A percentile compares a stretch with the other conserved stretches of the same genome.
These are phyloP conservation scores for Saussurea involucrata DNA, from an alignment of 129 eudicot genomes.

Conservation along the genomic window DNA sequence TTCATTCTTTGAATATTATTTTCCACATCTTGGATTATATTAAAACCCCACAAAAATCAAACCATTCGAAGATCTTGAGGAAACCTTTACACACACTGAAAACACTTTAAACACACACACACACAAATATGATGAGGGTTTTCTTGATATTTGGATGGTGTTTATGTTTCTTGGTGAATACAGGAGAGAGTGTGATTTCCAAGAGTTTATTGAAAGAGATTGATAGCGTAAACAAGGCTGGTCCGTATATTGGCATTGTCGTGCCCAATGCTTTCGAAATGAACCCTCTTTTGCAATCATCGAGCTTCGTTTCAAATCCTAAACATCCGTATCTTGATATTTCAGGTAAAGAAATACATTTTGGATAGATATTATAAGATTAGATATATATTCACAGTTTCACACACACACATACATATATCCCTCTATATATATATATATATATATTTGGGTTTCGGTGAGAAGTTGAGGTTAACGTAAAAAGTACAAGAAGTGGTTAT, in stretches of 20 bases:
- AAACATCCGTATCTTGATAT: slow-evolving; percentile 37
- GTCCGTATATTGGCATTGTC: slow-evolving; percentile 50
- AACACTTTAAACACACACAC: not conserved
- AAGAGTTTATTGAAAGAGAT: slow-evolving; percentile 25
- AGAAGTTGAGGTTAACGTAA: too few relatives aligned
- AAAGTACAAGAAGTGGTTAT: too few relatives aligned
- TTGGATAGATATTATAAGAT: not conserved
- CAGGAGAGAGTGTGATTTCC: slow-evolving; percentile 24
- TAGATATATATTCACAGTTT: not conserved
- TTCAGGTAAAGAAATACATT: slow-evolving; percentile 35
- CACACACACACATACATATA: not conserved
- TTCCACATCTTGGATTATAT: slow-evolving; percentile 13
- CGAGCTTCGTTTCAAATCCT: slow-evolving; percentile 32
- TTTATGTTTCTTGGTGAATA: slow-evolving; percentile 23
- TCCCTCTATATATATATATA: too few relatives aligned
- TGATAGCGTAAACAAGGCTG: slow-evolving; percentile 31
- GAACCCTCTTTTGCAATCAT: slow-evolving; percentile 47
- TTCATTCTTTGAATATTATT: slow-evolving; percentile 3
- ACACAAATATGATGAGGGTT: slow-evolving; percentile 9
- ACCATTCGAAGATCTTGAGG: not conserved
- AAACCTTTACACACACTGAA: not conserved
- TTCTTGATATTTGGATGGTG: slow-evolving; percentile 19
- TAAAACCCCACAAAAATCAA: not conserved
- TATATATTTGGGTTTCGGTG: too few relatives aligned
- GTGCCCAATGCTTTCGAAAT: slow-evolving; percentile 48